Evolutionary conservation across 345 rosid genomes (phyloP), one percentile per base, ranked within the genome.

Genomic region (Leavenworthia alabamica): DNA sequence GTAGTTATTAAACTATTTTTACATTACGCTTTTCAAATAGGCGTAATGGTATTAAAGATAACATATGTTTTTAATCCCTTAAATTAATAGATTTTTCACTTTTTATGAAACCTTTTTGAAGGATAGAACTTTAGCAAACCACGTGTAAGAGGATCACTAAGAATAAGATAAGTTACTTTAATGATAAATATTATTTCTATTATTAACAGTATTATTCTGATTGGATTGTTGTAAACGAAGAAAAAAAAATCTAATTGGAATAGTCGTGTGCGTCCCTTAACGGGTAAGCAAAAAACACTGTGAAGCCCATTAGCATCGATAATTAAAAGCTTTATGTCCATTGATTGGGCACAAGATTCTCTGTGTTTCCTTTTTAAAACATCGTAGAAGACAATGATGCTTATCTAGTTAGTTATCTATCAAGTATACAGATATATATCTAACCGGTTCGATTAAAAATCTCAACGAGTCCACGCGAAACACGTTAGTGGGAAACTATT

Each of bases 1-100:
- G 31, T 29, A 33, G 20, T 40, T 54, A 11, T 11, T 45, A 56
- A 47, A 45, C 37, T 9, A 20, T 39, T 11, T 45, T 16, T 29
- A 13, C 73, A 68, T 60, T 69, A 44, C n/a, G 61, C 64, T 31
- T 59, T 53, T 40, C 67, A 53, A 69, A 17, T 62, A 45, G 32
- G 41, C 9, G 40, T 29, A 28, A 40, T 40, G 36, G 4, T 40
- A 8, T 26, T 40, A 27, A 15, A 15, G 15, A 15, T 26, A 37
- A n/a, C 5, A 14, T 26, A 57, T 41, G 10, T 32, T 26, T 32
- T 26, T 5, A 15, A 26, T 1, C 26, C 5, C 10, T 16, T 15
- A 24, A 8, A 10, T n/a, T 9, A 14, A 23, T 5, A 4, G 6
- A 2, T 7, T 26, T 24, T 15, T 26, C 1, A 11, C 2, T 17